Conservation (phyloP, 148 eudicot species). For the Bassia scoparia region DNA sequence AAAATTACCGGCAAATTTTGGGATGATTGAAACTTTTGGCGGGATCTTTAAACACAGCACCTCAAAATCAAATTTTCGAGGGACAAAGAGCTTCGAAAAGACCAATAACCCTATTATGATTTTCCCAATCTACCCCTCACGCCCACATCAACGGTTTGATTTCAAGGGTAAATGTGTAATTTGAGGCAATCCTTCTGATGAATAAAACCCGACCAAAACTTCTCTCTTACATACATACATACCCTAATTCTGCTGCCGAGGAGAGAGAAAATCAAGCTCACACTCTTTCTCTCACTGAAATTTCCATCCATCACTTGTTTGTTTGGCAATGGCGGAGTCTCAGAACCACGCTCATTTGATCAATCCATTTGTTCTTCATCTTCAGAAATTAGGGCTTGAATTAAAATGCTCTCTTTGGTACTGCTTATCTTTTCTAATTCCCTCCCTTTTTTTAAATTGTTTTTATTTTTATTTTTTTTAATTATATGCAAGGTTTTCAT, state of each 20-base stretch:
- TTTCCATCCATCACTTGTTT: background rate
- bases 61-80: background rate
- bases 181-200: background rate
- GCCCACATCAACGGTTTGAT: background rate
- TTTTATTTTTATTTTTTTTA: background rate
- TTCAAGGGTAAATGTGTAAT: background rate
- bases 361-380: constrained; percentile 70
- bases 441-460: background rate
- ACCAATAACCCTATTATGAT: constrained; percentile 13
- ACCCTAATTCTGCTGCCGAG: background rate
- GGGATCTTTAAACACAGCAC: background rate
- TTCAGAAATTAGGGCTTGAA: constrained; percentile 81
- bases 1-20: constrained; percentile 19
- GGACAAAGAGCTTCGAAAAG: background rate
- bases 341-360: constrained; percentile 37
- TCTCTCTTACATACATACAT: too few species aligned
- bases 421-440: background rate
- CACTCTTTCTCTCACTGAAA: background rate
- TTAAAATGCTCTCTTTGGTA: constrained; percentile 89
- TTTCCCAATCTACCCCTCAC: background rate
- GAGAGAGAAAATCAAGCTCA: background rate
- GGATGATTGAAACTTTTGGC: constrained; percentile 3
- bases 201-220: background rate
- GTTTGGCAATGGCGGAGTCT: constrained; percentile 47
- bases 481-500: background rate